A percentile compares a stretch with the other conserved stretches of the same genome.
Conservation (phyloP, 306 rosid species). For the Prunus fruticosa region DNA sequence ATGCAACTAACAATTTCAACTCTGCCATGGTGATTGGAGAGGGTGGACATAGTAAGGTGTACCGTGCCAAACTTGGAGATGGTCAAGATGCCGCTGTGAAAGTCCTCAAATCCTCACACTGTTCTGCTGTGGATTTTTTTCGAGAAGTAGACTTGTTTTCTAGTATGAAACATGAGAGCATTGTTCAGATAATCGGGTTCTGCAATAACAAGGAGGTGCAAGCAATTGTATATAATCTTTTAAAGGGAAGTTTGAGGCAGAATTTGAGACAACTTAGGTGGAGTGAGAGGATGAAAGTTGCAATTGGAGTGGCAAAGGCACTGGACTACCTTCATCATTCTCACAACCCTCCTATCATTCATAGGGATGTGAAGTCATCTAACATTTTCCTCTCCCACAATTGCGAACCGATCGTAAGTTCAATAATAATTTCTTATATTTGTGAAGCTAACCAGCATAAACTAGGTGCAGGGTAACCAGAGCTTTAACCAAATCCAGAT, state of each 20-base stretch:
- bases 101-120: constrained; percentile 23
- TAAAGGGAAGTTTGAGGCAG: constrained; percentile 38
- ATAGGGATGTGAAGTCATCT: constrained; percentile 45
- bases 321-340: constrained; percentile 44
- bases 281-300: constrained; percentile 45
- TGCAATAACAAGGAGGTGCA: constrained; percentile 32
- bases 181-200: constrained; percentile 38
- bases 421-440: background rate
- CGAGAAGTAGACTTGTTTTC: constrained; percentile 37
- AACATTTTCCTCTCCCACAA: constrained; percentile 46
- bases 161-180: constrained; percentile 37
- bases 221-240: constrained; percentile 35
- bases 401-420: constrained; percentile 40
- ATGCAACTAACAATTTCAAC: constrained; percentile 38
- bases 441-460: background rate
- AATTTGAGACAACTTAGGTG: constrained; percentile 27
- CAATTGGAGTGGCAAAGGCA: constrained; percentile 42
- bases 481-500: too few relatives aligned
- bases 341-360: constrained; percentile 42
- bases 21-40: constrained; percentile 39
- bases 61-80: constrained; percentile 30
- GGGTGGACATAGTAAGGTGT: constrained; percentile 39
- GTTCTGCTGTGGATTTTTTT: constrained; percentile 24
- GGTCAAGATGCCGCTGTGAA: constrained; percentile 40
- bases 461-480: too few relatives aligned